Evolutionary conservation across 2,329 filamentous ascomycete genomes (phyloP).

Genomic region (Pseudocercospora fijiensis): DNA sequence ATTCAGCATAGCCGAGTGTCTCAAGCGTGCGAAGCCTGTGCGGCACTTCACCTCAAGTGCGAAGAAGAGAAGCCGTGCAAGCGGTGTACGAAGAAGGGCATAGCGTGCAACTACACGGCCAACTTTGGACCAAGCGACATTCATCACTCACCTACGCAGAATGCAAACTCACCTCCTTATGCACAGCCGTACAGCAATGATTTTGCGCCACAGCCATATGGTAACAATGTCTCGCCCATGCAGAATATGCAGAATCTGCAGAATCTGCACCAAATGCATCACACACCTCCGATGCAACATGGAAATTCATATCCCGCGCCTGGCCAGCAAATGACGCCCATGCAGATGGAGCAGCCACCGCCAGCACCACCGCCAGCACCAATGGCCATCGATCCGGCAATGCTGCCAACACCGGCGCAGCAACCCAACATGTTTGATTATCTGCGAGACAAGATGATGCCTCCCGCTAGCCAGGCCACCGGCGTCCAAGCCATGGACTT

Average conservation of each 20-base stretch:
- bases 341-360: conserved; percentile 27
- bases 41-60: conserved; percentile 54
- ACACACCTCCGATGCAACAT: conserved; percentile 28
- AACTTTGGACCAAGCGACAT: conserved; percentile 27
- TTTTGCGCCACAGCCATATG: conserved; percentile 27
- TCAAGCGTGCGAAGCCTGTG: conserved; percentile 55
- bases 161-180: conserved; percentile 21
- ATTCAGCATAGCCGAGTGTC: conserved; percentile 44
- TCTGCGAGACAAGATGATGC: conserved; percentile 37
- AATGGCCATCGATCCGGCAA: conserved; percentile 31
- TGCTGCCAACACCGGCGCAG: conserved; percentile 34
- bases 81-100: conserved; percentile 52
- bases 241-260: conserved; percentile 15
- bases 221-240: conserved; percentile 17
- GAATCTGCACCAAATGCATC: conserved; percentile 25
- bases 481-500: conserved; percentile 35
- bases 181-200: neutral
- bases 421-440: conserved; percentile 38
- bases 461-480: conserved; percentile 22
- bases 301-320: conserved; percentile 21
- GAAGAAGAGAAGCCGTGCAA: conserved; percentile 57
- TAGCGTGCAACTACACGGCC: conserved; percentile 43
- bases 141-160: conserved; percentile 22
- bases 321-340: conserved; percentile 22
- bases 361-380: conserved; percentile 20